Evolutionary conservation across 1,284 basidiomycete species (phyloP).

Genomic region (Puccinia triticina): DNA sequence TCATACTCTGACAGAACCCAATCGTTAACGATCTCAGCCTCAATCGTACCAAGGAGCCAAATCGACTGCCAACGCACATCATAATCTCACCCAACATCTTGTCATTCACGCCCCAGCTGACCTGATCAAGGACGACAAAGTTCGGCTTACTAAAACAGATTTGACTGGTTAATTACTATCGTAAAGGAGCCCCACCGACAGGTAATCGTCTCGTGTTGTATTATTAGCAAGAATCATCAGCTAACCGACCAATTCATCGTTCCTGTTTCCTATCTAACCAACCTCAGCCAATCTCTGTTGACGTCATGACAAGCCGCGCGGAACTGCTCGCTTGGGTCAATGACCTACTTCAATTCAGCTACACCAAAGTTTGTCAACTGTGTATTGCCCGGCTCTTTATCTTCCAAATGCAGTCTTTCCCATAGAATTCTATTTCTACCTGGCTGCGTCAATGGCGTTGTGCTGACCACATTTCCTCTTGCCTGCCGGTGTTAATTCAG

Average conservation of each 20-base stretch:
- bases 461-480: conserved; percentile 2
- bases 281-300: background rate
- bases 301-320: conserved; percentile 64
- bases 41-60: too few species aligned
- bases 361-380: conserved; percentile 92
- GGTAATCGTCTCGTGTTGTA: too few species aligned
- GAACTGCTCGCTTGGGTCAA: conserved; percentile 93
- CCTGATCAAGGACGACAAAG: background rate
- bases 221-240: too few species aligned
- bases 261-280: background rate
- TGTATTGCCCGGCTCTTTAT: too few species aligned
- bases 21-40: too few species aligned
- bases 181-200: too few species aligned
- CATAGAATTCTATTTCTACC: background rate
- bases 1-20: too few species aligned
- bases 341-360: conserved; percentile 83
- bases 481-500: background rate
- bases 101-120: background rate
- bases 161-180: too few species aligned
- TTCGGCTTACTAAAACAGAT: background rate
- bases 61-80: background rate
- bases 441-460: background rate
- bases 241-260: background rate
- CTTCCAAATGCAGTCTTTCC: conserved; percentile 25
- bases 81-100: background rate